These are phyloP conservation scores for Xerocomus amazonicus DNA, from an alignment of 1,284 basidiomycete species.

Conservation along the genomic window DNA sequence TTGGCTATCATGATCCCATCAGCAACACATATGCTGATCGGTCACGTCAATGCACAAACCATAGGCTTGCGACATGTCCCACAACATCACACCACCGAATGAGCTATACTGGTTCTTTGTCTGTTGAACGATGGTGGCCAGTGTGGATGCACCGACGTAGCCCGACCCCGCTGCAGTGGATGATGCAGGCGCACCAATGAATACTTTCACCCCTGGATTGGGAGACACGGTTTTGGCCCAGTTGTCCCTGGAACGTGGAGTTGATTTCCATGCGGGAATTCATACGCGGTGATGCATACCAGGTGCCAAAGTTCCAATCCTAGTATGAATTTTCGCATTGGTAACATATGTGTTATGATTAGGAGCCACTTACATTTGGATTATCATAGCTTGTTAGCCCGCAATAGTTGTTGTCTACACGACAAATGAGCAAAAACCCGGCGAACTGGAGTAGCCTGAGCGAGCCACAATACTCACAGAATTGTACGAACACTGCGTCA, in stretches of 20 bases:
- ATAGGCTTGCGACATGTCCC: constrained; percentile 62
- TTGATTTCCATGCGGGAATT: neutral
- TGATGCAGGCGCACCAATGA: constrained; percentile 59
- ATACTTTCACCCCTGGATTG: constrained; percentile 59
- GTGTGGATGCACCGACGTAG: constrained; percentile 46
- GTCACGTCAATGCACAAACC: constrained; percentile 28
- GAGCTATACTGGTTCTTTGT: constrained; percentile 52
- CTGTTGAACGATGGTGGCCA: constrained; percentile 44
- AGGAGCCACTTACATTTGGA: constrained; percentile 36
- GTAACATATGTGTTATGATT: neutral
- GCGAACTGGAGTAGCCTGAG: neutral
- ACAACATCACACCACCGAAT: constrained; percentile 68
- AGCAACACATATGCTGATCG: neutral
- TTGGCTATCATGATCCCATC: constrained; percentile 15
- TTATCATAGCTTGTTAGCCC: constrained; percentile 44
- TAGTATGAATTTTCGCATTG: constrained; percentile 15
- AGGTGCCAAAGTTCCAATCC: constrained; percentile 53
- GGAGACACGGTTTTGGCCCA: constrained; percentile 61
- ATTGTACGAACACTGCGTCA: constrained; percentile 64
- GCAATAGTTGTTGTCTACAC: constrained; percentile 57
- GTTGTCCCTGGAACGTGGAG: constrained; percentile 43
- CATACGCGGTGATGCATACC: constrained; percentile 33
- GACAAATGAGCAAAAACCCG: neutral
- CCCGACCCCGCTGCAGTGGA: constrained; percentile 48
- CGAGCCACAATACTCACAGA: constrained; percentile 35